phyloP scores from a whole-genome alignment of 805 yeast genomes.

The Candida tibetensis region DNA sequence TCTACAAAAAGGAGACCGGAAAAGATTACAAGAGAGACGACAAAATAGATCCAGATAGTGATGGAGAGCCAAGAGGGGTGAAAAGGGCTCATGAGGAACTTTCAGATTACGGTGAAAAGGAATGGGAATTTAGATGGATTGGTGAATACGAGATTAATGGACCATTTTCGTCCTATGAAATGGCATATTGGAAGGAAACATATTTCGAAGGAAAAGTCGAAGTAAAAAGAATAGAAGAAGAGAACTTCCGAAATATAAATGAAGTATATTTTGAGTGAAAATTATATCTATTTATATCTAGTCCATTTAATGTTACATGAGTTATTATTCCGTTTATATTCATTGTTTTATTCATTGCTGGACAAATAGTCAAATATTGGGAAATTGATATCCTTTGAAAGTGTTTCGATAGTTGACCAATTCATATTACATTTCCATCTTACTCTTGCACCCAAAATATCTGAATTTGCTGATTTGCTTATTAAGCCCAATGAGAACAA shows the following conservation, averaged over 20 bases:
- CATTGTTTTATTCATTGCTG: conserved; percentile 28
- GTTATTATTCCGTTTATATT: too few species aligned
- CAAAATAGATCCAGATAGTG: neutral
- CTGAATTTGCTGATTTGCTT: conserved; percentile 42
- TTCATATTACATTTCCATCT: conserved; percentile 78
- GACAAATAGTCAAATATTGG: conserved; percentile 60
- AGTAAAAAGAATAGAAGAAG: conserved; percentile 33
- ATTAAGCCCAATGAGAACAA: conserved; percentile 53
- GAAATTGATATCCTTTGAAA: conserved; percentile 64
- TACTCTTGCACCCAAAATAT: conserved; percentile 61
- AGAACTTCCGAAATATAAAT: conserved; percentile 23
- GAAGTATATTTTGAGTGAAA: conserved; percentile 18
- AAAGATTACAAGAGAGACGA: conserved; percentile 18
- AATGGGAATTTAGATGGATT: conserved; percentile 52
- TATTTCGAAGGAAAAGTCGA: conserved; percentile 48
- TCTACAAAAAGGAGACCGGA: conserved; percentile 44
- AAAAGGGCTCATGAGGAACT: conserved; percentile 18
- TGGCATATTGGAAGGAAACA: conserved; percentile 51
- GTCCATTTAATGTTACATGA: neutral
- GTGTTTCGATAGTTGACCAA: conserved; percentile 59
- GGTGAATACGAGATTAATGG: conserved; percentile 44
- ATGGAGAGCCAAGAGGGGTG: conserved; percentile 8
- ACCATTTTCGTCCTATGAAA: conserved; percentile 50
- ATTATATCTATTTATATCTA: neutral
- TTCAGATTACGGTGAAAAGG: conserved; percentile 25